Conservation (phyloP, 2,329 filamentous ascomycete species). For the Bimuria novae-zelandiae region DNA sequence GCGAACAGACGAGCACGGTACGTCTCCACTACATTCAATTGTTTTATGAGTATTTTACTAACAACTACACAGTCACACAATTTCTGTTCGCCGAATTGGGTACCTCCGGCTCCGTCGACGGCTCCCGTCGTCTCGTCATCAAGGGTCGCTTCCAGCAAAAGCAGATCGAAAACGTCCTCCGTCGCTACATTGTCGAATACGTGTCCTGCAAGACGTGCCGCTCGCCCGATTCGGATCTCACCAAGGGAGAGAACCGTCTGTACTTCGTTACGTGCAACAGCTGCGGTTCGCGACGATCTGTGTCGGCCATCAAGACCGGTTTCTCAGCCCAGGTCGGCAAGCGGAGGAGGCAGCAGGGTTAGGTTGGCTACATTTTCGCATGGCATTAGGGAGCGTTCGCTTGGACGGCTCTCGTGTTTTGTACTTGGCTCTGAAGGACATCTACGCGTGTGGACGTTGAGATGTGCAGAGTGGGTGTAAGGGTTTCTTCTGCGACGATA, state of each 20-base stretch:
- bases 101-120: conserved; percentile 94
- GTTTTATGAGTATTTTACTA: not conserved
- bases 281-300: conserved; percentile 71
- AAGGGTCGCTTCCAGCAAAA: conserved; percentile 99
- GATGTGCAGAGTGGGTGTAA: no score
- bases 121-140: conserved; percentile 90
- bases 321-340: conserved; percentile 99
- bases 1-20: conserved; percentile 85
- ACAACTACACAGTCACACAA: conserved; percentile 68
- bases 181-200: conserved; percentile 97
- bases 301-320: conserved; percentile 99
- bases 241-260: conserved; percentile 98
- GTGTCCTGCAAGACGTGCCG: conserved; percentile 97
- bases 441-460: not conserved
- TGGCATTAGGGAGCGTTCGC: not conserved
- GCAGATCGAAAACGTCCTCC: conserved; percentile 95
- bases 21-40: not conserved
- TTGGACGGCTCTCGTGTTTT: not conserved
- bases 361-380: conserved; percentile 46
- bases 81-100: conserved; percentile 98
- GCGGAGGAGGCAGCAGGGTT: conserved; percentile 91
- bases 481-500: conserved; percentile 2
- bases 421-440: not conserved
- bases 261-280: conserved; percentile 98
- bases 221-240: conserved; percentile 60